phyloP scores from a whole-genome alignment of 371 early-diverging fungal genomes.

The Mortierella sp. region DNA sequence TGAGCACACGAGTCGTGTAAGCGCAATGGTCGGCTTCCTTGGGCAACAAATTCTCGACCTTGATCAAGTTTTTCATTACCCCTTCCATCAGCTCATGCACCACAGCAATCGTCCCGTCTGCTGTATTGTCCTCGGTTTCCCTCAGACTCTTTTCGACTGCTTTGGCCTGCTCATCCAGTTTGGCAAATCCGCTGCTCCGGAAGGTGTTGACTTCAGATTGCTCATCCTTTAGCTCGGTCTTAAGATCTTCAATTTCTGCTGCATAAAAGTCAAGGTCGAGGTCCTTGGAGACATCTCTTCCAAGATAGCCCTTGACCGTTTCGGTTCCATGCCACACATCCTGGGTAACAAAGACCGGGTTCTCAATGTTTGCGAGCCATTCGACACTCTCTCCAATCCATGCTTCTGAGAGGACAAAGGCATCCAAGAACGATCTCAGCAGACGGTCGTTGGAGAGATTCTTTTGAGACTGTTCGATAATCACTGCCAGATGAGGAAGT shows the following conservation, averaged over 20 bases:
- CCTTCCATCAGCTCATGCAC: slow-evolving; percentile 40
- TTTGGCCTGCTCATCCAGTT: slow-evolving; percentile 43
- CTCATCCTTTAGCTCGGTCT: slow-evolving; percentile 36
- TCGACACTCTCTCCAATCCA: slow-evolving; percentile 53
- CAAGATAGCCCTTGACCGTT: slow-evolving; percentile 36
- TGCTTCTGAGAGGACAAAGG: slow-evolving; percentile 37
- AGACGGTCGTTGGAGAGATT: slow-evolving; percentile 46
- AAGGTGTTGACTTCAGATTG: slow-evolving; percentile 39
- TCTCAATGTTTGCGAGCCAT: slow-evolving; percentile 48
- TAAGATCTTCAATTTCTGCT: slow-evolving; percentile 29
- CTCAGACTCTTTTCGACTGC: slow-evolving; percentile 22
- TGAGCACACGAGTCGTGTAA: slow-evolving; percentile 29
- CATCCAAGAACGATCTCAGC: slow-evolving; percentile 35
- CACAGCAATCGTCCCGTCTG: slow-evolving; percentile 22
- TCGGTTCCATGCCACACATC: slow-evolving; percentile 39
- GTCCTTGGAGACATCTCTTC: slow-evolving; percentile 26
- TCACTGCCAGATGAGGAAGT: slow-evolving; percentile 28
- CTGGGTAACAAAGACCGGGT: slow-evolving; percentile 32
- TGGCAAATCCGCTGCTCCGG: slow-evolving; percentile 43
- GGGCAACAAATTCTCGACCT: slow-evolving; percentile 43
- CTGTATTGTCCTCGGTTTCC: slow-evolving; percentile 38
- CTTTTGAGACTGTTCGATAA: slow-evolving; percentile 43
- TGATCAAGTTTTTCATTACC: slow-evolving; percentile 36
- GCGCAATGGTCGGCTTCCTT: slow-evolving; percentile 42
- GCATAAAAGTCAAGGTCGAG: slow-evolving; percentile 27